Base-by-base conservation (phyloP, 768 basidiomycete genomes). In the Mycena olivaceomarginata region DNA sequence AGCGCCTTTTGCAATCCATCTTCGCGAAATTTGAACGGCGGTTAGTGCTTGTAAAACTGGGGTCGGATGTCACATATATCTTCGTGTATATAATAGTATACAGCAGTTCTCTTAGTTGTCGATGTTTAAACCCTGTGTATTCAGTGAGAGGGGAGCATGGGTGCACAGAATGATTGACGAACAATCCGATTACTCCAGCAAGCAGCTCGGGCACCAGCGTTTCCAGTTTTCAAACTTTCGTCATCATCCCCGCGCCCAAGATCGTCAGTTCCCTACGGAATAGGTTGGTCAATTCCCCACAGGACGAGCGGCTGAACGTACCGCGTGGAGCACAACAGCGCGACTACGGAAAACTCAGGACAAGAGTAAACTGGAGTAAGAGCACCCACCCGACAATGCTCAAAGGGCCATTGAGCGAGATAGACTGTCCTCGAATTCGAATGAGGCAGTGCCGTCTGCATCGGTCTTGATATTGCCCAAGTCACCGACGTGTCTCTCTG, bases 201-300 rank as follows among this genome's bases (percentile, higher is more conserved):
- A 15, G 96, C 95, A n/a, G 91, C 90, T 72, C 95, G 89, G 41
- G 88, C 92, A 13, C 94, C 94, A 18, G 96, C 93, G 81, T 96
- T 95, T 11, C 96, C 96, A 4, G 95, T 96, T 83, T 91, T 95
- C 72, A 93, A 86, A 25, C 94, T 94, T 78, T 95, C 95, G 40
- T 90, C 87, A 80, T 94, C 89, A 56, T 86, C 88, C 18, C 95
- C 94, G 75, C 85, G 87, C n/a, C 95, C 96, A 66, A 96, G 89
- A 81, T 97, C 96, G 82, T 97, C 96, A 20, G 91, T 90, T 5
- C 95, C 94, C 93, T 93, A 77, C 3, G 22, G 39, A 62, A 37
- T 41, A 60, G 46, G 51, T 72, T 65, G 62, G 66, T 63, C 56
- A 51, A 40, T 75, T 41, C 68, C 63, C 59, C 67, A 5, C 67